A percentile compares a stretch with the other conserved stretches of the same genome.
These are phyloP conservation scores for Mycena belliarum DNA, from an alignment of 768 basidiomycete genomes.

Conservation along the genomic window DNA sequence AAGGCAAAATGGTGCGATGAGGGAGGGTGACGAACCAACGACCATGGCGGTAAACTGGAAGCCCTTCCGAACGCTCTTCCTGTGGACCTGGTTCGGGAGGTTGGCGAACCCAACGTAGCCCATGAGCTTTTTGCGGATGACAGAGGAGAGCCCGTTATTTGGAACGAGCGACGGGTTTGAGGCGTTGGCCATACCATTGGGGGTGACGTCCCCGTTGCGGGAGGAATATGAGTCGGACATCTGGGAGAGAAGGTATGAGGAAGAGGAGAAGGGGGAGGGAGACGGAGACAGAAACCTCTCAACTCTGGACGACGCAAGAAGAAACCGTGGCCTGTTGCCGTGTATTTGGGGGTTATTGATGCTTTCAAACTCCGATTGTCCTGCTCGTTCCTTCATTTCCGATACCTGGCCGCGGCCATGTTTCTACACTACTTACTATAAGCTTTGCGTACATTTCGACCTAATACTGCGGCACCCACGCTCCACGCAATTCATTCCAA, in stretches of 20 bases:
- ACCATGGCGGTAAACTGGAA: constrained; percentile 99
- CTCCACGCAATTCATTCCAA: constrained; percentile 3
- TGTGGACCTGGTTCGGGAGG: constrained; percentile 98
- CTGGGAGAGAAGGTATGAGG: constrained; percentile 33
- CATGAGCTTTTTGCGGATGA: constrained; percentile 89
- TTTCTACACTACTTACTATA: no score
- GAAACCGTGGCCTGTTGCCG: constrained; percentile 28
- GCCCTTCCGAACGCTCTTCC: constrained; percentile 96
- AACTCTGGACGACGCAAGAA: constrained; percentile 52
- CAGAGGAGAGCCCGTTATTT: constrained; percentile 40
- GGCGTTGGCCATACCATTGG: constrained; percentile 63
- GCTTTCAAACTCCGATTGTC: background rate
- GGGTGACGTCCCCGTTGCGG: constrained; percentile 60
- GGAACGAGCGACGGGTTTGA: constrained; percentile 58
- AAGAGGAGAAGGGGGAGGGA: constrained; percentile 29
- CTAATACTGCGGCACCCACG: no score
- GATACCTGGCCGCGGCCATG: constrained; percentile 1
- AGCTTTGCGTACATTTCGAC: no score
- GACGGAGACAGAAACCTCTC: constrained; percentile 46
- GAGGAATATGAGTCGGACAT: constrained; percentile 79
- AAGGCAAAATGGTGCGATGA: constrained; percentile 24
- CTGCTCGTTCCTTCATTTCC: constrained; percentile 7
- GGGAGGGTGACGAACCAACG: constrained; percentile 71
- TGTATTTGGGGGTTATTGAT: background rate
- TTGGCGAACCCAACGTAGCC: constrained; percentile 97